Base-by-base conservation (phyloP, 371 early-diverging fungal species). In the Choanephora cucurbitarum region DNA sequence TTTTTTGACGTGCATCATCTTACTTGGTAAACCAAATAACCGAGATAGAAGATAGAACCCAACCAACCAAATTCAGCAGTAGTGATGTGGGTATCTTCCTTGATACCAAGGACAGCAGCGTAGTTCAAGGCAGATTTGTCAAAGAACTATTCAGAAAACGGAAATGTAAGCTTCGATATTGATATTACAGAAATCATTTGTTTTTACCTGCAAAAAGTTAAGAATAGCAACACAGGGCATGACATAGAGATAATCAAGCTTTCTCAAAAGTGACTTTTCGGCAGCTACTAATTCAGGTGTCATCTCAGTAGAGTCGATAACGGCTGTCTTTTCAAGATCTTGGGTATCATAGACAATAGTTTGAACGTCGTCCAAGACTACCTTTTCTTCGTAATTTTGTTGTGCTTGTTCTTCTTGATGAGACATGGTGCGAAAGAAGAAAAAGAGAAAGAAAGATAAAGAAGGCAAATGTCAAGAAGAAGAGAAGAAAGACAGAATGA, bases 11-110 rank as follows among this genome's bases (percentile, higher is more conserved):
- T 24, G 5, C 43, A n/a, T n/a, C n/a, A n/a, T n/a, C n/a, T 50
- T 63, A 74, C 74, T 67, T 76, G 77, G 24, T 58, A 73, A 33
- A 56, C 14, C 9, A 76, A 52, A 46, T 70, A 76, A 17, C 77
- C 77, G 3, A 73, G 21, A 43, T 76, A 76, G 19, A 75, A 75
- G 17, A 75, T 59, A 5, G 68, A 69, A 23, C 70, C 65, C 8
- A 75, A 19, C 62, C 68, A 67, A 42, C 66, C 55, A 39, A 60
- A 75, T 40, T 75, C 59, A 8, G 59, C 40, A 23, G 59, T 55
- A 15, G 32, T 37, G 11, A 75, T 51, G 13, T 51, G 33, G 4
- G 67, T 62, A 19, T 66, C 67, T 10, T 55, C 52, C 17, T 33
- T 62, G 10, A 75, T 59, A 33, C 66, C 66, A 18, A 69, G 53